Evolutionary conservation across 2,329 filamentous ascomycete species (phyloP).

Genomic region (Leptodontidium sp.): DNA sequence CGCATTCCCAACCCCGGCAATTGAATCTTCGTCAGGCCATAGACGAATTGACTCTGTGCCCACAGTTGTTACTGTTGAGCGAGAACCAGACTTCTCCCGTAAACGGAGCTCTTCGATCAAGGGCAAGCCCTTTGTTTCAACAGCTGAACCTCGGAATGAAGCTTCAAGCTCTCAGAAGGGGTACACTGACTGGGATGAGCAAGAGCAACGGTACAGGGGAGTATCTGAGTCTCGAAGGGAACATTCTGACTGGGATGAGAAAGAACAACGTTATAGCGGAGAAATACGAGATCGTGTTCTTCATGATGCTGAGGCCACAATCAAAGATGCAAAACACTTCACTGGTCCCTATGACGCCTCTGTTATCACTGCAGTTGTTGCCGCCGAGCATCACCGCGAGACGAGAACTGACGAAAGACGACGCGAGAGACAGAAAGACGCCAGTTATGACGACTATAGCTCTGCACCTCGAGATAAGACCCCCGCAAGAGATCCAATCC

Average conservation of each 20-base stretch:
- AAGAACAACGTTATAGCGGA: constrained; percentile 28
- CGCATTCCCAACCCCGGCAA: constrained; percentile 58
- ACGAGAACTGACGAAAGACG: constrained; percentile 47
- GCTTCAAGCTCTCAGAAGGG: constrained; percentile 31
- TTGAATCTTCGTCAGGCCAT: constrained; percentile 34
- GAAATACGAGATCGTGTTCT: constrained; percentile 39
- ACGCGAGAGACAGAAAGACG: constrained; percentile 48
- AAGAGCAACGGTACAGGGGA: constrained; percentile 28
- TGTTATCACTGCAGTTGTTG: constrained; percentile 57
- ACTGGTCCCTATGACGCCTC: constrained; percentile 57
- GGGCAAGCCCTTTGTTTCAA: constrained; percentile 29
- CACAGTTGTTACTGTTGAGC: constrained; percentile 60
- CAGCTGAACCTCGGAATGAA: constrained; percentile 32
- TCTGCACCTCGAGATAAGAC: constrained; percentile 36
- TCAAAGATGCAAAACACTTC: constrained; percentile 56
- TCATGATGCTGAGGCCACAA: constrained; percentile 54
- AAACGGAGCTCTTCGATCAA: constrained; percentile 41
- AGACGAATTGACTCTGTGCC: constrained; percentile 46
- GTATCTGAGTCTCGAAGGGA: constrained; percentile 32
- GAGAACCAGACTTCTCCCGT: constrained; percentile 55
- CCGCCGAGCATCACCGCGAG: constrained; percentile 47
- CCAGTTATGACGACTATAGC: constrained; percentile 40
- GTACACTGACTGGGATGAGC: constrained; percentile 28
- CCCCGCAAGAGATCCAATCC: constrained; percentile 53
- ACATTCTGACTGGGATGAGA: constrained; percentile 28